phyloP scores from a whole-genome alignment of 169 alveolate species.

The Eimeria sp. region DNA sequence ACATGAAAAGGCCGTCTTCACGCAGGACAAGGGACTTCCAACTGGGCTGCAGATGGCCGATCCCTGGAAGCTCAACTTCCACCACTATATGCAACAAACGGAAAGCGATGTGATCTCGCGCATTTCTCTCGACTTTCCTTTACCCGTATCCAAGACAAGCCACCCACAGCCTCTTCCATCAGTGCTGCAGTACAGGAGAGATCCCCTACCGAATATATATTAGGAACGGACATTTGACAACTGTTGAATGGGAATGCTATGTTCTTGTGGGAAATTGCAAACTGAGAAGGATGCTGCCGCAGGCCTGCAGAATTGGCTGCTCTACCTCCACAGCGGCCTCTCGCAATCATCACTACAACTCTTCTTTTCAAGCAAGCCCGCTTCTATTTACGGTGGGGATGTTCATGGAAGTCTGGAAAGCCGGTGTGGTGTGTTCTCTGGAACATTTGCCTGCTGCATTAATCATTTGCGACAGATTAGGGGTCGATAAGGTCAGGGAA shows the following conservation, averaged over 20 bases:
- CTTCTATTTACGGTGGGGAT: background rate
- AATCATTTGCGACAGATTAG: background rate
- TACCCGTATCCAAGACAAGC: background rate
- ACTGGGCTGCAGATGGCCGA: background rate
- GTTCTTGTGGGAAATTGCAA: background rate
- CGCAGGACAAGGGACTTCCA: background rate
- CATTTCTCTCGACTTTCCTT: background rate
- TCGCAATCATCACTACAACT: background rate
- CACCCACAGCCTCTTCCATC: background rate
- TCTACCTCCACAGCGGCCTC: background rate
- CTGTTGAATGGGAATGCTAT: background rate
- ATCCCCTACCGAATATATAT: background rate
- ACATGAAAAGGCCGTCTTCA: background rate
- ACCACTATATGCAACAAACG: background rate
- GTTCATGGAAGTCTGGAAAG: no score
- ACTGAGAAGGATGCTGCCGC: background rate
- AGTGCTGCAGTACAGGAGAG: background rate
- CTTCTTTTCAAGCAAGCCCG: background rate
- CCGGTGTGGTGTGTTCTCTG: background rate
- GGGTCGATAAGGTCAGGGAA: background rate
- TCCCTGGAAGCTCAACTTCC: background rate
- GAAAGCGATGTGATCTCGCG: background rate
- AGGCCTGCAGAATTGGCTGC: background rate
- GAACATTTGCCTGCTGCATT: background rate
- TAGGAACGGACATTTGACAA: background rate